Percentiles rank a stretch among this genome's conserved stretches.
phyloP scores from a whole-genome alignment of 2,329 filamentous ascomycete species.

The Chaetothyriales sp. region DNA sequence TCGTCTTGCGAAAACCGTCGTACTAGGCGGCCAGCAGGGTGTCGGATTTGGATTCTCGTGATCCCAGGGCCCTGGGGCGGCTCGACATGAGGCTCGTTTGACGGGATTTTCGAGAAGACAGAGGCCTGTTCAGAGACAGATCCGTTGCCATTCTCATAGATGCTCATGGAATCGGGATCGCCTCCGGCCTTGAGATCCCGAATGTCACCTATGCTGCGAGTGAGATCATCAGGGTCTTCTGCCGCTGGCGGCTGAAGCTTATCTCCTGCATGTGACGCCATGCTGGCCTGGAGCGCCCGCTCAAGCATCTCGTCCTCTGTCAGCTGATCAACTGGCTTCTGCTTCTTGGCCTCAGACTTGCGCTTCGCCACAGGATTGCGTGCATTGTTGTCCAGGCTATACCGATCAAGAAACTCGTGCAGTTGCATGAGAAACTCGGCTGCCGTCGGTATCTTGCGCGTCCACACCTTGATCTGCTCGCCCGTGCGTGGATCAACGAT shows the following conservation, averaged over 20 bases:
- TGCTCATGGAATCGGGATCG: slow-evolving; percentile 24
- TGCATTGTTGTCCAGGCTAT: slow-evolving; percentile 72
- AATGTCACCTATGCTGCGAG: slow-evolving; percentile 43
- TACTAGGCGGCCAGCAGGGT: slow-evolving; percentile 70
- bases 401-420: slow-evolving; percentile 91
- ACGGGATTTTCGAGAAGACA: slow-evolving; percentile 56
- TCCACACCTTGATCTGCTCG: slow-evolving; percentile 95
- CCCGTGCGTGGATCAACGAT: slow-evolving; percentile 92
- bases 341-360: slow-evolving; percentile 53
- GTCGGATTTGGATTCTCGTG: slow-evolving; percentile 84
- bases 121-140: slow-evolving; percentile 18
- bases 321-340: slow-evolving; percentile 69
- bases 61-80: slow-evolving; percentile 57
- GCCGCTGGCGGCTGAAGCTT: slow-evolving; percentile 26
- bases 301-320: slow-evolving; percentile 96
- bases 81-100: slow-evolving; percentile 58
- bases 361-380: slow-evolving; percentile 83
- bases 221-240: slow-evolving; percentile 76
- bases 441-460: slow-evolving; percentile 58
- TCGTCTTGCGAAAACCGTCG: slow-evolving; percentile 69
- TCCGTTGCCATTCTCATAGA: slow-evolving; percentile 24
- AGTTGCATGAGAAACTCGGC: slow-evolving; percentile 79
- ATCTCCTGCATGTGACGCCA: slow-evolving; percentile 40
- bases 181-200: slow-evolving; percentile 39
- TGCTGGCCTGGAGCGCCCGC: slow-evolving; percentile 78